Base-by-base conservation (phyloP, 192 early-diverging fungal genomes). In the Coemansia reversa region DNA sequence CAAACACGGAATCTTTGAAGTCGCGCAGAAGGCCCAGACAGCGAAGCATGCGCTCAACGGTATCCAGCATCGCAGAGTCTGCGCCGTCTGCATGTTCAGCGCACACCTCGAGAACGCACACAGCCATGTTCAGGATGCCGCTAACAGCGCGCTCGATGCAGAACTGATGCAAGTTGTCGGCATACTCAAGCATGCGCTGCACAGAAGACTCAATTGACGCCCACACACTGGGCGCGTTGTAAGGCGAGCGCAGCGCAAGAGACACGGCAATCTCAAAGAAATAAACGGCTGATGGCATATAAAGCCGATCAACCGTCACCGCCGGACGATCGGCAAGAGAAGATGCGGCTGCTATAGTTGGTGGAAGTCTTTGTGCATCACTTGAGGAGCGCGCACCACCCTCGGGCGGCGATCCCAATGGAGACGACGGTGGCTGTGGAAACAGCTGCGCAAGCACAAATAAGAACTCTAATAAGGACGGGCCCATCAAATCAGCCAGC, bases 121-220 rank as follows among this genome's bases (percentile, higher is more conserved):
- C 85, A 0, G 89, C 90, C 60, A 93, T 69, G 3, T 90, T 83
- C n/a, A 82, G 70, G n/a, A 94, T 58, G 7, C 87, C 88, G 6
- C 88, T 85, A 6, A 94, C 91, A 0, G 89, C 85, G 14, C 93
- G 78, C 75, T 96, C 91, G 7, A 96, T 82, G 19, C 93, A 67
- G 32, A 90, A 63, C 1, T 82, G 75, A 52, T 89, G 89, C 32
- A 86, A 78, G 8, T 64, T 79, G 50, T 76, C 81, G 18, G 89
- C 85, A 24, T 89, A 79, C n/a, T 82, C 79, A 19, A 98, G 61
- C 55, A 96, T 90, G 20, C 79, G 82, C 62, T 84, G 84, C 51
- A 96, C 79, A 32, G 94, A 86, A 49, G 82, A 73, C 55, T 87
- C 87, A 3, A 92, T 82, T 23, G 83, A 77, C 16, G 89, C 84